Evolutionary conservation across 345 rosid genomes (phyloP).

Genomic region (Boechera retrofracta): DNA sequence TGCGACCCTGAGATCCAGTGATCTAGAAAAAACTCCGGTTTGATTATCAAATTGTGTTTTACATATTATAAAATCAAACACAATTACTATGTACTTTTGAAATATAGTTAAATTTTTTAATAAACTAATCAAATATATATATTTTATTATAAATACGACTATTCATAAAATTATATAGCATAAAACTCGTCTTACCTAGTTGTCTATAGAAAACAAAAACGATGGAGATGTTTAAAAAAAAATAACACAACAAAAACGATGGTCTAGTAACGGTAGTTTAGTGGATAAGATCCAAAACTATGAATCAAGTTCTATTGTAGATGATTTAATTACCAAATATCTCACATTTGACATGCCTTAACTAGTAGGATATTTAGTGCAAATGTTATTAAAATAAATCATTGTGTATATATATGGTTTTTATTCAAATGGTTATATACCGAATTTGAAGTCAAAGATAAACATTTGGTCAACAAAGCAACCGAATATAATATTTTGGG

Average conservation of each 20-base stretch:
- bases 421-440: slow-evolving; percentile 11
- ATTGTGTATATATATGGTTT: slow-evolving; percentile 9
- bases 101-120: too few relatives aligned
- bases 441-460: slow-evolving; percentile 36
- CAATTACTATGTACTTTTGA: too few relatives aligned
- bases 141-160: too few relatives aligned
- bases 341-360: not conserved
- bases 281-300: not conserved
- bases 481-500: slow-evolving; percentile 30
- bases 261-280: not conserved
- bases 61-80: too few relatives aligned
- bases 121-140: too few relatives aligned
- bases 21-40: too few relatives aligned
- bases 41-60: too few relatives aligned
- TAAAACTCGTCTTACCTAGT: too few relatives aligned
- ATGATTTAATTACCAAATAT: not conserved
- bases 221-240: not conserved
- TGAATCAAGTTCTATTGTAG: not conserved
- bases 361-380: not conserved
- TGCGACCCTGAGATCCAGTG: too few relatives aligned
- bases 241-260: not conserved
- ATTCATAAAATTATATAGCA: too few relatives aligned
- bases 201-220: not conserved
- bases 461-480: slow-evolving; percentile 41
- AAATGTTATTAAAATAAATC: not conserved